Evolutionary conservation across 768 basidiomycete genomes (phyloP), one percentile per base, ranked within the genome.

Genomic region (Xerocomellus intermedius): DNA sequence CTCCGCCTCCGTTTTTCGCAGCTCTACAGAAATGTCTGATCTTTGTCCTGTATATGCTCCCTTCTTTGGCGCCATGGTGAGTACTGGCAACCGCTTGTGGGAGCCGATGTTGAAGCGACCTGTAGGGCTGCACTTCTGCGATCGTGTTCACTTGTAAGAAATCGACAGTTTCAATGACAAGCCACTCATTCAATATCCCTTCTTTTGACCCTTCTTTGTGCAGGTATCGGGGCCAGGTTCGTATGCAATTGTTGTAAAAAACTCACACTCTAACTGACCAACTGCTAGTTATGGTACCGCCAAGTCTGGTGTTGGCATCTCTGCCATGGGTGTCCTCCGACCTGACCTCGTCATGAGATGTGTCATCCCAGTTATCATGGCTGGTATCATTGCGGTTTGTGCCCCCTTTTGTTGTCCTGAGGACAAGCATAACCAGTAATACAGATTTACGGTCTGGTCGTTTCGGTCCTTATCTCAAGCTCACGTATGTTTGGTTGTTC

Each of bases 321-420:
- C 94, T 53, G 95, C 97, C 62, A 98, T 97, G 97, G 93, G 95
- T 52, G 92, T 96, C 64, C 85, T 97, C 55, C 86, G 94, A 59
- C 96, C 95, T 48, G 95, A 96, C 80, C 80, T 88, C 66, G 95
- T 98, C 91, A 96, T 98, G 91, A 94, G 88, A 80, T 95, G 90
- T 83, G 87, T 90, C 61, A 85, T 98, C 49, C 95, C 95, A 43
- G 94, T 98, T 72, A 89, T 99, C 75, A 98, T 98, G 96, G 96
- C 96, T 81, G 96, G 96, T 94, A 98, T 98, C 79, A 97, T 98
- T 77, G 96, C 91, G 72, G 96, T 98, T 64, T 62, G 93, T 86
- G 33, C 39, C 30, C 37, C 26, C 22, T 39, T 57, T 39, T 32
- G 32, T 9, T 48, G 14, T 36, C 51, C 9, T 35, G 17, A 2